A percentile compares a stretch with the other conserved stretches of the same genome.
These are phyloP conservation scores for Verticillium klebahnii DNA, from an alignment of 2,329 filamentous ascomycete species.

Conservation along the genomic window DNA sequence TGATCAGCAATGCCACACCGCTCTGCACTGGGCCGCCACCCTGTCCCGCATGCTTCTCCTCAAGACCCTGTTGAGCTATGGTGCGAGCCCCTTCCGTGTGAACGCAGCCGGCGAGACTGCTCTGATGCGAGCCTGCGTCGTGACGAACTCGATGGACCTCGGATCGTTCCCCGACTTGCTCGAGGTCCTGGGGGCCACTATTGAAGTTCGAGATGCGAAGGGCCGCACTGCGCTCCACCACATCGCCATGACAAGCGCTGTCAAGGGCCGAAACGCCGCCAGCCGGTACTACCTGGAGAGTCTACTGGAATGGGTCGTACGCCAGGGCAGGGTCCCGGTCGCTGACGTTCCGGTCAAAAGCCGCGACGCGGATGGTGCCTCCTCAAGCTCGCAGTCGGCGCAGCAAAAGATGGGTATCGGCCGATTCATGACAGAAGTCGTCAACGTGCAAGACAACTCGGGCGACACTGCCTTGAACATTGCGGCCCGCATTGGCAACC, in stretches of 20 bases:
- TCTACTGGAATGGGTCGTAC: constrained; percentile 87
- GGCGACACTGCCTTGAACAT: constrained; percentile 95
- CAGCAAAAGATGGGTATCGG: constrained; percentile 75
- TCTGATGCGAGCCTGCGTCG: constrained; percentile 84
- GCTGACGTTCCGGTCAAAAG: constrained; percentile 30
- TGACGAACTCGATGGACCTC: constrained; percentile 91
- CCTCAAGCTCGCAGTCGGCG: constrained; percentile 33
- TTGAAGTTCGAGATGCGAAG: constrained; percentile 84
- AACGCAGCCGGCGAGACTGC: constrained; percentile 90
- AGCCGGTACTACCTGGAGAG: constrained; percentile 96
- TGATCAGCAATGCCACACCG: constrained; percentile 82
- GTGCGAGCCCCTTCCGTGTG: constrained; percentile 81
- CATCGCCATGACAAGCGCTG: constrained; percentile 91
- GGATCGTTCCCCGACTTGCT: constrained; percentile 86
- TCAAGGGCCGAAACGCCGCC: constrained; percentile 86
- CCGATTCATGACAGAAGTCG: constrained; percentile 94
- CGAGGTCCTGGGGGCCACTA: constrained; percentile 82
- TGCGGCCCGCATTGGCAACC: constrained; percentile 86
- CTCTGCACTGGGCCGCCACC: constrained; percentile 93
- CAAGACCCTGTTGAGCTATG: constrained; percentile 73
- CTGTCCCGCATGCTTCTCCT: constrained; percentile 80
- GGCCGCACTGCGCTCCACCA: constrained; percentile 92
- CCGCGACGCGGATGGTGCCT: constrained; percentile 17
- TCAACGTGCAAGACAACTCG: constrained; percentile 89
- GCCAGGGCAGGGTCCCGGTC: constrained; percentile 23